Percentiles rank a stretch among this genome's conserved stretches.
phyloP scores from a whole-genome alignment of 805 yeast species.

The Deakozyma indianensis region DNA sequence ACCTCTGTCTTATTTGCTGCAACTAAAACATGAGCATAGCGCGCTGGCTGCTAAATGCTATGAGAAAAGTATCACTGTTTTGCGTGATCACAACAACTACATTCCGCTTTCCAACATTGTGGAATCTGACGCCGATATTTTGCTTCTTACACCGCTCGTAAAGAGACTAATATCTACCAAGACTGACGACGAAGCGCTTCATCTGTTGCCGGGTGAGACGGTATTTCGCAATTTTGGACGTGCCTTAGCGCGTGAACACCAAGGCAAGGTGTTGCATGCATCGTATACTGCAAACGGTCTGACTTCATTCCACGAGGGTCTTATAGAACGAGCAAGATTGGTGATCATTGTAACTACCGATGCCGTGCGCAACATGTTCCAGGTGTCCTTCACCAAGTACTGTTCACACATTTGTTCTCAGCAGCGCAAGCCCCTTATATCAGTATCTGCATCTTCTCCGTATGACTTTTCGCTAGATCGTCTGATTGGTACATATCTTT shows the following conservation, averaged over 20 bases:
- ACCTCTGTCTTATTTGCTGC: constrained; percentile 15
- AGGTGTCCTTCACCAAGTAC: constrained; percentile 45
- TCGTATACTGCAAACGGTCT: constrained; percentile 39
- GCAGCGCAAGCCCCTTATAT: constrained; percentile 36
- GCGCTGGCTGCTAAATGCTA: constrained; percentile 32
- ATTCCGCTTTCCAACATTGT: constrained; percentile 33
- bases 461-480: constrained; percentile 45
- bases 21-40: constrained; percentile 29
- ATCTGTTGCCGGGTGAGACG: constrained; percentile 29
- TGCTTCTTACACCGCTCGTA: constrained; percentile 23
- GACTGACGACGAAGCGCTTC: constrained; percentile 21
- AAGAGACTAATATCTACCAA: constrained; percentile 30
- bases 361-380: constrained; percentile 45
- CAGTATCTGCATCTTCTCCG: constrained; percentile 49
- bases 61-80: constrained; percentile 35
- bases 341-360: constrained; percentile 35
- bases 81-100: constrained; percentile 33
- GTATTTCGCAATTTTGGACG: constrained; percentile 32
- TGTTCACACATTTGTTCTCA: constrained; percentile 38
- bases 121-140: constrained; percentile 17
- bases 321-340: constrained; percentile 36
- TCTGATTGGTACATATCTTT: constrained; percentile 39
- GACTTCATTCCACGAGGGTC: constrained; percentile 38
- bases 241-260: constrained; percentile 25
- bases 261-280: constrained; percentile 39